Conservation (phyloP, 495 filamentous ascomycete species). For the Sporormia fimetaria region DNA sequence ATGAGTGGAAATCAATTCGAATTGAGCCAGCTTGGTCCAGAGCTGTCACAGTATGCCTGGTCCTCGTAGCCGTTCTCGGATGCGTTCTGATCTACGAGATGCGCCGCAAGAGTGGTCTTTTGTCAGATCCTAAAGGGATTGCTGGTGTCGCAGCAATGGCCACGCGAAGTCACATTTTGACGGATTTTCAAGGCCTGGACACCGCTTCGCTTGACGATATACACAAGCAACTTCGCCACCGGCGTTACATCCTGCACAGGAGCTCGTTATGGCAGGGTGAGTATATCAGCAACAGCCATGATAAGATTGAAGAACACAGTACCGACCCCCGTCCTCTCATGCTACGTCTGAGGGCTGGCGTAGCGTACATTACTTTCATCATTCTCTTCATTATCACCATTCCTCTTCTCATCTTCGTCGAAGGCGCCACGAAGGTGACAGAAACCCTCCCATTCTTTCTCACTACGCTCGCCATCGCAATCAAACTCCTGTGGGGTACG, state of each 20-base stretch:
- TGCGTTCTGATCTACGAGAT: constrained; percentile 44
- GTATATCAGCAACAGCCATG: constrained; percentile 32
- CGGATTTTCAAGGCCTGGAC: constrained; percentile 63
- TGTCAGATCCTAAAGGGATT: constrained; percentile 60
- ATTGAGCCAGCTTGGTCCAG: constrained; percentile 51
- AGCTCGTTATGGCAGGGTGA: constrained; percentile 51
- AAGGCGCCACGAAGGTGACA: constrained; percentile 41
- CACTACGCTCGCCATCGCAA: constrained; percentile 48
- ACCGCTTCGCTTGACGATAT: constrained; percentile 52
- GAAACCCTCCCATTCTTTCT: constrained; percentile 53
- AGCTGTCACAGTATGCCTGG: constrained; percentile 40
- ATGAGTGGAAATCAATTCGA: constrained; percentile 36
- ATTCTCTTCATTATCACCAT: constrained; percentile 41
- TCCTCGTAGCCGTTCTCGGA: constrained; percentile 46
- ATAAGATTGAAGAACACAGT: constrained; percentile 33
- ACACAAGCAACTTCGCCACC: constrained; percentile 49
- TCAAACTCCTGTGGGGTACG: constrained; percentile 57
- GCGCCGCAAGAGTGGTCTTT: constrained; percentile 50
- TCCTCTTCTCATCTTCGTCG: constrained; percentile 46
- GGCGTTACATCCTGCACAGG: constrained; percentile 58
- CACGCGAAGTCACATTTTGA: constrained; percentile 56
- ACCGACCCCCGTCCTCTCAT: constrained; percentile 44
- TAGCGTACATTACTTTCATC: constrained; percentile 48
- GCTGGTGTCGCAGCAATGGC: constrained; percentile 67
- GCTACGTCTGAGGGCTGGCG: constrained; percentile 46